Percentiles rank a stretch among this genome's conserved stretches.
phyloP scores from a whole-genome alignment of 805 yeast genomes.

The Lachancea meyersii region DNA sequence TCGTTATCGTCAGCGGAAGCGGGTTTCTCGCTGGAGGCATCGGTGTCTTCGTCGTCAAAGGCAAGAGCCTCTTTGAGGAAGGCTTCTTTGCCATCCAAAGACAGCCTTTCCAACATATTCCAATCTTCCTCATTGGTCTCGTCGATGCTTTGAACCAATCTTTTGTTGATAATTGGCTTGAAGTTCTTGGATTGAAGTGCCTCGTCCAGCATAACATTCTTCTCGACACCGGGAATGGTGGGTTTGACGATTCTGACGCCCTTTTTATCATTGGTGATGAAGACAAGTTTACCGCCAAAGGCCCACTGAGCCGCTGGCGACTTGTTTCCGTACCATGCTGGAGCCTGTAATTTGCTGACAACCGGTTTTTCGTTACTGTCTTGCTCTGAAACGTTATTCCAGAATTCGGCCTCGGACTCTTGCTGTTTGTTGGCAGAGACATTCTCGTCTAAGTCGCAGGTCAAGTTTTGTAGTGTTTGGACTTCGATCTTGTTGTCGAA shows the following conservation, averaged over 20 bases:
- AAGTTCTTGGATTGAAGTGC: slow-evolving; percentile 57
- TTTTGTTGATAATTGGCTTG: slow-evolving; percentile 48
- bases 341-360: slow-evolving; percentile 65
- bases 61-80: slow-evolving; percentile 43
- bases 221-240: slow-evolving; percentile 36
- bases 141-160: slow-evolving; percentile 38
- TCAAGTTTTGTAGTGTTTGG: slow-evolving; percentile 76
- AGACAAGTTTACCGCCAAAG: slow-evolving; percentile 84
- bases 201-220: slow-evolving; percentile 39
- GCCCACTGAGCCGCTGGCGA: slow-evolving; percentile 71
- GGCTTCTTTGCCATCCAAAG: slow-evolving; percentile 44
- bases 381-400: slow-evolving; percentile 68
- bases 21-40: slow-evolving; percentile 14
- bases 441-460: slow-evolving; percentile 24
- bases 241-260: slow-evolving; percentile 35
- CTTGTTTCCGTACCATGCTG: slow-evolving; percentile 78
- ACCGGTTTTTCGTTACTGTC: slow-evolving; percentile 71
- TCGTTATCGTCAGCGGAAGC: slow-evolving; percentile 29
- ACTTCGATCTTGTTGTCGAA: slow-evolving; percentile 77
- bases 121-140: slow-evolving; percentile 53
- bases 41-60: slow-evolving; percentile 26
- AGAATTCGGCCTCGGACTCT: slow-evolving; percentile 66
- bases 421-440: slow-evolving; percentile 28
- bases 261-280: slow-evolving; percentile 40
- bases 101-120: slow-evolving; percentile 50